phyloP scores from a whole-genome alignment of 345 rosid genomes.

The Salix viminalis region DNA sequence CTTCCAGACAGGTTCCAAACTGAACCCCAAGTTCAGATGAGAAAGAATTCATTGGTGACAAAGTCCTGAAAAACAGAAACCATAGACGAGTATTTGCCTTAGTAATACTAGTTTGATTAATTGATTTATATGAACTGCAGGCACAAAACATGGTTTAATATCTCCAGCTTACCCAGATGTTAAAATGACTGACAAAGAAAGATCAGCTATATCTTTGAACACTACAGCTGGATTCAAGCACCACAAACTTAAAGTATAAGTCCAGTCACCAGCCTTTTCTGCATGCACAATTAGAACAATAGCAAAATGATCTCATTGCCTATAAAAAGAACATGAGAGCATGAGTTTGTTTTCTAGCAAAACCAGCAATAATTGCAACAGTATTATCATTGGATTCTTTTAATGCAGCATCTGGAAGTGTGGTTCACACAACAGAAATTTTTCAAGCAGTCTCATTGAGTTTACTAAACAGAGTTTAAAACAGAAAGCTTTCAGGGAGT shows the following conservation, averaged over 20 bases:
- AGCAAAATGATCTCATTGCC: neutral
- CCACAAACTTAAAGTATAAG: conserved; percentile 76
- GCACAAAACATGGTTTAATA: neutral
- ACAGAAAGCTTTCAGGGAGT: too few relatives aligned
- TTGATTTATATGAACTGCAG: neutral
- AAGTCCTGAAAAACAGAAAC: conserved; percentile 52
- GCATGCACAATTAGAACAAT: conserved; percentile 20
- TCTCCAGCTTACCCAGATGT: conserved; percentile 79
- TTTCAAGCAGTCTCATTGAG: too few relatives aligned
- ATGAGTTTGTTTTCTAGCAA: neutral
- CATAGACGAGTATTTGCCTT: neutral
- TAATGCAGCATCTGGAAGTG: too few relatives aligned
- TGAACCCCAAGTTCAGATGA: conserved; percentile 92
- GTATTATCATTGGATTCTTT: too few relatives aligned
- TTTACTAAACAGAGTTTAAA: too few relatives aligned
- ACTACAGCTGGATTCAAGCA: conserved; percentile 97
- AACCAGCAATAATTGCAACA: neutral
- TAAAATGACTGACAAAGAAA: conserved; percentile 82
- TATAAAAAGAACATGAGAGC: neutral
- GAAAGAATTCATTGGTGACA: conserved; percentile 90
- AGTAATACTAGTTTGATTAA: neutral
- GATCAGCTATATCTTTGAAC: conserved; percentile 75
- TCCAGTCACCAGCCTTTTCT: conserved; percentile 65
- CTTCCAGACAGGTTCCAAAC: conserved; percentile 90
- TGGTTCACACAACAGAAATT: too few relatives aligned